These are phyloP conservation scores for Stentor coeruleus DNA, from an alignment of 73 alveolate species.

Conservation along the genomic window DNA sequence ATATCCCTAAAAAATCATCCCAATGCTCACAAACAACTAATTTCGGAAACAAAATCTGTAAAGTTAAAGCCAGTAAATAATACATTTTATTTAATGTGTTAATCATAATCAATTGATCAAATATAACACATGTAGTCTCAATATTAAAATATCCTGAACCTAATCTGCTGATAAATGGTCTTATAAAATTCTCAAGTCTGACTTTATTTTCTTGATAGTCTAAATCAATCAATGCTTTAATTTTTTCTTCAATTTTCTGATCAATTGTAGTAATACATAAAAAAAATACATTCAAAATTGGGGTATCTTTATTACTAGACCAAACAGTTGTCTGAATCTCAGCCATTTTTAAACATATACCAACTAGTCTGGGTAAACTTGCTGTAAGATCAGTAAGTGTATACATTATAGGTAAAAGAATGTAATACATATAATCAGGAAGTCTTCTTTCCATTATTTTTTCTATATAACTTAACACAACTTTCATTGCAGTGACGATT, in stretches of 20 bases:
- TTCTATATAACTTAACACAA: constrained; percentile 16
- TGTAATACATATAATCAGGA: constrained; percentile 12
- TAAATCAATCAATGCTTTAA: not conserved
- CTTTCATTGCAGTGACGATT: constrained; percentile 20
- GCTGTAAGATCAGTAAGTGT: not conserved
- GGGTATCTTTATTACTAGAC: not conserved
- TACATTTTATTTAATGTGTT: not conserved
- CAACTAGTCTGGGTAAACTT: not conserved
- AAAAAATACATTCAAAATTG: not conserved
- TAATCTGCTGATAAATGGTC: not conserved
- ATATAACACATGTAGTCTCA: constrained; percentile 8
- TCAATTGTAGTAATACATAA: not conserved
- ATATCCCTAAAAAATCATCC: constrained; percentile 14
- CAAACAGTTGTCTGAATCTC: constrained; percentile 19
- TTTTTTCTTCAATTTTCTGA: not conserved
- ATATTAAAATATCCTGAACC: not conserved
- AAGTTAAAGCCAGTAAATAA: not conserved
- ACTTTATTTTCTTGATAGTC: constrained; percentile 1
- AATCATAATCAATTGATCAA: constrained; percentile 12
- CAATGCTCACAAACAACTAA: not conserved
- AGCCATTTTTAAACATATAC: not conserved
- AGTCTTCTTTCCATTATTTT: constrained; percentile 18
- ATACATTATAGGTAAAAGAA: constrained; percentile 19
- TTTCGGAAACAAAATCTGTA: not conserved
- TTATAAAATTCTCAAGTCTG: constrained; percentile 6